These are phyloP conservation scores for Cardiospermum halicacabum DNA, from an alignment of 345 rosid genomes.

Conservation along the genomic window DNA sequence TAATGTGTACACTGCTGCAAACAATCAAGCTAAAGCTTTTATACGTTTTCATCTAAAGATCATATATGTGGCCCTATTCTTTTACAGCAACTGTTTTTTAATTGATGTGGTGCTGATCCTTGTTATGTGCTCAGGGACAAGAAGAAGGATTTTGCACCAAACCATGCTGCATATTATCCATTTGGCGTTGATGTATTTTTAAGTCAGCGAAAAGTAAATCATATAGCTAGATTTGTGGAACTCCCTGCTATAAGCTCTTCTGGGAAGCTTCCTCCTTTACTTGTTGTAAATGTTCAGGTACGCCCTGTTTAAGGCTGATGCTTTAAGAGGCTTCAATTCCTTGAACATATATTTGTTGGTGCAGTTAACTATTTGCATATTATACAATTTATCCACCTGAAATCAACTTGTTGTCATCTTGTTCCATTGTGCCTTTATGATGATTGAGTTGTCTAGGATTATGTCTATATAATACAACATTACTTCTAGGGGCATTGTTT, in stretches of 20 bases:
- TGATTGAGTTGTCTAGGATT: background rate
- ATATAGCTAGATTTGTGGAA: conserved; percentile 72
- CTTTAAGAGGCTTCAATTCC: background rate
- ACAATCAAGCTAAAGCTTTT: background rate
- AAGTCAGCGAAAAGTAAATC: conserved; percentile 63
- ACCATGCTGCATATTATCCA: conserved; percentile 82
- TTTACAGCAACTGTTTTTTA: background rate
- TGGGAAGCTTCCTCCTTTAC: conserved; percentile 64
- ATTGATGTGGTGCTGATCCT: background rate
- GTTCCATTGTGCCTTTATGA: background rate
- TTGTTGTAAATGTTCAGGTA: conserved; percentile 94
- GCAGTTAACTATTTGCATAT: background rate
- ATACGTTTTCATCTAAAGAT: conserved; percentile 4
- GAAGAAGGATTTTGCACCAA: conserved; percentile 78
- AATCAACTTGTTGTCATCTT: background rate
- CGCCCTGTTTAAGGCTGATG: background rate
- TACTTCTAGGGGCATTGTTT: background rate
- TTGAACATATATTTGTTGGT: background rate
- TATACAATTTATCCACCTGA: background rate
- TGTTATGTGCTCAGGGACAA: conserved; percentile 63
- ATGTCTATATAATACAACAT: background rate
- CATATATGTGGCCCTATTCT: background rate
- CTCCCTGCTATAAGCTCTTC: conserved; percentile 53
- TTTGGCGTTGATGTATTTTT: conserved; percentile 87
- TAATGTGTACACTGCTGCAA: background rate